Percentiles rank a stretch among this genome's conserved stretches.
These are phyloP conservation scores for Phytopythium aichiense DNA, from an alignment of 352 stramenopile species.

Conservation along the genomic window DNA sequence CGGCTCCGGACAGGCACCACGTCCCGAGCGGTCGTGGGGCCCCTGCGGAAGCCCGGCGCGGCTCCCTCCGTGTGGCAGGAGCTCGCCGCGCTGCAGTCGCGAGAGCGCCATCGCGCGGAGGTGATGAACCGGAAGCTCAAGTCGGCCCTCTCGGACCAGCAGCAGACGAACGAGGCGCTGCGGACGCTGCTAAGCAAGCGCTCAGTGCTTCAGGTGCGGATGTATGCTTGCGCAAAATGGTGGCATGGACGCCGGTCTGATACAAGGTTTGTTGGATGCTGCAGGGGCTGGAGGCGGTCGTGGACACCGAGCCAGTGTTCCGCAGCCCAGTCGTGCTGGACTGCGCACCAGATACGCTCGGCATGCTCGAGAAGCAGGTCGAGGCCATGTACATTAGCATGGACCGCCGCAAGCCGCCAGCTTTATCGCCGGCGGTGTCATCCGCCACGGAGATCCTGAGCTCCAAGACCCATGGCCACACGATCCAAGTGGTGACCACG, in stretches of 20 bases:
- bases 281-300: constrained; percentile 21
- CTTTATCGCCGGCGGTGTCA: not conserved
- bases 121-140: constrained; percentile 25
- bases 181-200: constrained; percentile 15
- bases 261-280: not conserved
- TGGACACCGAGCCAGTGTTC: not conserved
- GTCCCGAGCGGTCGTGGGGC: not conserved
- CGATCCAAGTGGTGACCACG: constrained; percentile 14
- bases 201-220: constrained; percentile 16
- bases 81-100: constrained; percentile 15
- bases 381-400: constrained; percentile 11
- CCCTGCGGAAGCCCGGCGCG: not conserved
- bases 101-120: constrained; percentile 20
- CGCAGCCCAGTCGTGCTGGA: constrained; percentile 6
- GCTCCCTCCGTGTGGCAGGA: constrained; percentile 13
- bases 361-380: constrained; percentile 11
- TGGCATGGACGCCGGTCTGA: not conserved
- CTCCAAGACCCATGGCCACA: not conserved
- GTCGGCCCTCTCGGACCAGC: constrained; percentile 18
- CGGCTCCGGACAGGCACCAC: not conserved
- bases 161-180: constrained; percentile 15
- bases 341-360: not conserved
- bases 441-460: not conserved
- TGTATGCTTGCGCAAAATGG: too few relatives aligned
- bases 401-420: not conserved